Percentiles rank a stretch among this genome's conserved stretches.
phyloP scores from a whole-genome alignment of 2,329 filamentous ascomycete species.

The Sarocladium strictum region DNA sequence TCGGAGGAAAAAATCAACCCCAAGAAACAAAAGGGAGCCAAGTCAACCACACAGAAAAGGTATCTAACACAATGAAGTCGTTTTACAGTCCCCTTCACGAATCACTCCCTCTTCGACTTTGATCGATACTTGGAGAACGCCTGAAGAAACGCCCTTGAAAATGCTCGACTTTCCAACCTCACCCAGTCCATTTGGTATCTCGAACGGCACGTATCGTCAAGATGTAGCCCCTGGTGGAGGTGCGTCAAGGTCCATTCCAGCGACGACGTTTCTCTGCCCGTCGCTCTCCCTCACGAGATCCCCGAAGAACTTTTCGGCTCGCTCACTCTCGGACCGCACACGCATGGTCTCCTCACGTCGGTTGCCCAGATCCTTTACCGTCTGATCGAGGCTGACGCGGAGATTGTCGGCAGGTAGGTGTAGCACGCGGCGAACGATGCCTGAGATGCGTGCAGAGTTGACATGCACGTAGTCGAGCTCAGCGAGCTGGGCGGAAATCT shows the following conservation, averaged over 20 bases:
- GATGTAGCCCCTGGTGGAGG: constrained; percentile 32
- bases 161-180: not conserved
- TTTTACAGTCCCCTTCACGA: not conserved
- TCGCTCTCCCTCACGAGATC: constrained; percentile 69
- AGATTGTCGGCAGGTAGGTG: constrained; percentile 83
- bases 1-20: not conserved
- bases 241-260: constrained; percentile 49
- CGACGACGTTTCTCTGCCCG: constrained; percentile 43
- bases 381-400: constrained; percentile 74
- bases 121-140: not conserved
- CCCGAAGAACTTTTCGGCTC: constrained; percentile 83
- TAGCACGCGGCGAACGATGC: constrained; percentile 82
- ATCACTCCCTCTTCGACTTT: not conserved
- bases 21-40: not conserved
- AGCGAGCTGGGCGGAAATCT: constrained; percentile 74
- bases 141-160: not conserved
- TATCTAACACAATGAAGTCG: not conserved
- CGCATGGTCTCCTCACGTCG: constrained; percentile 81
- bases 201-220: not conserved
- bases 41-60: not conserved
- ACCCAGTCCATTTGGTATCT: not conserved
- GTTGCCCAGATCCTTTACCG: constrained; percentile 73
- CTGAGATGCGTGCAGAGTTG: constrained; percentile 79
- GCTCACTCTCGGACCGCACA: constrained; percentile 74
- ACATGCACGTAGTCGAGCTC: constrained; percentile 88